phyloP scores from a whole-genome alignment of 2,329 filamentous ascomycete genomes.

The Dactylonectria macrodidyma region DNA sequence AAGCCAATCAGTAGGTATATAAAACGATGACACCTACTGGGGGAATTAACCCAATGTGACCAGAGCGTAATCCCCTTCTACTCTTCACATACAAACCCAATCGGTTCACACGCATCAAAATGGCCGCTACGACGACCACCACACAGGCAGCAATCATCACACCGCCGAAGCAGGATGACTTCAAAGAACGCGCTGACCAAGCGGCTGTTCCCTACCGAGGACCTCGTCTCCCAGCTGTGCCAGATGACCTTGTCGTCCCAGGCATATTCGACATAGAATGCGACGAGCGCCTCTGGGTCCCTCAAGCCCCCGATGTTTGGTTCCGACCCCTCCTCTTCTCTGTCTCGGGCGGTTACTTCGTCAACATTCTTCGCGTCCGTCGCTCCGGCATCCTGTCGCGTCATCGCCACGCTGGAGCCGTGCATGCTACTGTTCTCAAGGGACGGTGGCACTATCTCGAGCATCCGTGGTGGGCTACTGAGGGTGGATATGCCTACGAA shows the following conservation, averaged over 20 bases:
- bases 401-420: conserved; percentile 52
- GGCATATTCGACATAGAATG: conserved; percentile 46
- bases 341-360: conserved; percentile 51
- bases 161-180: conserved; percentile 4
- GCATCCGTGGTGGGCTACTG: conserved; percentile 54
- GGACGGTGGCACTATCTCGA: conserved; percentile 56
- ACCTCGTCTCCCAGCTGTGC: conserved; percentile 37
- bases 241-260: conserved; percentile 45
- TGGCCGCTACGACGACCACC: background rate
- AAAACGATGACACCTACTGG: too few species aligned
- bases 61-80: too few species aligned
- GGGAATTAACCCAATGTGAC: too few species aligned
- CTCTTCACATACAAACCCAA: too few species aligned
- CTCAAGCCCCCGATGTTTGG: conserved; percentile 49
- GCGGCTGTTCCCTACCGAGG: conserved; percentile 39
- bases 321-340: conserved; percentile 51
- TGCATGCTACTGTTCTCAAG: conserved; percentile 51
- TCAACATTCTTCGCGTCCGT: conserved; percentile 51
- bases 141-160: background rate
- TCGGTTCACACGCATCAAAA: background rate
- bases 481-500: conserved; percentile 54
- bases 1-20: too few species aligned
- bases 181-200: conserved; percentile 4
- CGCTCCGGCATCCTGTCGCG: conserved; percentile 52
- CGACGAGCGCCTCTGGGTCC: conserved; percentile 52